Evolutionary conservation across 2,329 filamentous ascomycete species (phyloP), one percentile per base, ranked within the genome.

Genomic region (Laburnicola sp.): DNA sequence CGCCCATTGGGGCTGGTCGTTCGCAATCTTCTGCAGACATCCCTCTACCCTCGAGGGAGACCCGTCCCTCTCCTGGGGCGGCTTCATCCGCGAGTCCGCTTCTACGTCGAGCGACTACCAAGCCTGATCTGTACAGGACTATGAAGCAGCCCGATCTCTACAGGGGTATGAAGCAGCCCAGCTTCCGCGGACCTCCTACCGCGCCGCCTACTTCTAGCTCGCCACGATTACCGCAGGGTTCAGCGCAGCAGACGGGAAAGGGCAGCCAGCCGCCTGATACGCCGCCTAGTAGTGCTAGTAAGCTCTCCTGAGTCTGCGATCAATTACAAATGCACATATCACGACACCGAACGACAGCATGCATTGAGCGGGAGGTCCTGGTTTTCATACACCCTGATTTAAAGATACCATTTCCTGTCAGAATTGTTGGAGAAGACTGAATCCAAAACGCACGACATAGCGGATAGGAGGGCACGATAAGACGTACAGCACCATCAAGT

Each of bases 41-140:
- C 10, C 59, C 61, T 7, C 35, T 65, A 7, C 58, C 50, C 9
- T 56, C 57, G 2, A 32, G 41, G 6, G 54, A 57, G n/a, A 36
- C 30, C 4, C 45, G 54, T 28, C 37, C 48, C 1, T 39, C n/a
- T n/a, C n/a, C n/a, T n/a, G n/a, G n/a, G n/a, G n/a, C 54, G 35
- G 25, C 59, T 6, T 58, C 63, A 7, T 66, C 65, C 0, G 64
- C 70, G 1, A 74, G 70, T 45, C 70, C 71, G 32, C 50, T 73
- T 34, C 49, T 73, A 1, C 57, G 70, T 36, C 58, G 68, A 9
- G 70, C 68, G 3, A 72, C 65, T 3, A 66, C 63, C 16, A 64
- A 69, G 45, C 66, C 64, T n/a, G 36, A 26, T 25, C 39, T 52
- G 21, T n/a, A n/a, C n/a, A n/a, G n/a, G n/a, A n/a, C n/a, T n/a